These are phyloP conservation scores for Nymphaea colorata DNA, from an alignment of 164 flowering plant genomes.

Conservation along the genomic window DNA sequence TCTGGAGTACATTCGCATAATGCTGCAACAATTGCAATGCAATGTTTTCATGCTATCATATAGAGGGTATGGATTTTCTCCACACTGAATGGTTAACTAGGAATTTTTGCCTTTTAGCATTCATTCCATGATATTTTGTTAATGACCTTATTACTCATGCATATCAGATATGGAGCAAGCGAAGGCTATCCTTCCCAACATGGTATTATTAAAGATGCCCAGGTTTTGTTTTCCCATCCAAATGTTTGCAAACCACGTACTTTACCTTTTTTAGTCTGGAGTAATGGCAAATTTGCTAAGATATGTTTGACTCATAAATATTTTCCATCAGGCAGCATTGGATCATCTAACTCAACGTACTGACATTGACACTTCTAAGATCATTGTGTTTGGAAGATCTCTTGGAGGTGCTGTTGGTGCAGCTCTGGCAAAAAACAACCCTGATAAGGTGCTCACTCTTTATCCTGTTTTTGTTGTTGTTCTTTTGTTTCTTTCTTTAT, in stretches of 20 bases:
- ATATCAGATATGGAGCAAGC: slow-evolving; percentile 83
- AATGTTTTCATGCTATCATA: slow-evolving; percentile 99
- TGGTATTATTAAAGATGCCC: slow-evolving; percentile 88
- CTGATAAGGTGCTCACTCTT: slow-evolving; percentile 62
- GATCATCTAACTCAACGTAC: slow-evolving; percentile 81
- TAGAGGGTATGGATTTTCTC: slow-evolving; percentile 53
- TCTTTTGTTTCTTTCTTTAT: not conserved
- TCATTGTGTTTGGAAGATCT: slow-evolving; percentile 93
- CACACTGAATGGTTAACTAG: not conserved
- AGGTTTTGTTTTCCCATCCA: slow-evolving; percentile 29
- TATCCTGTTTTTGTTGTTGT: not conserved
- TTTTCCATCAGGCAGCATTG: slow-evolving; percentile 66
- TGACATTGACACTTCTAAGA: slow-evolving; percentile 84
- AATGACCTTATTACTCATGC: not conserved
- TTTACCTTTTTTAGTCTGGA: not conserved
- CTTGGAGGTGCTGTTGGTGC: slow-evolving; percentile 99
- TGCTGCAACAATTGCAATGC: slow-evolving; percentile 88
- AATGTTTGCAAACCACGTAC: not conserved
- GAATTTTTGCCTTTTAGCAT: not conserved
- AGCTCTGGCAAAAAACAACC: slow-evolving; percentile 72
- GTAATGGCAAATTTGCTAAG: not conserved
- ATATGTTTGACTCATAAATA: not conserved
- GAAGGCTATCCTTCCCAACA: slow-evolving; percentile 94
- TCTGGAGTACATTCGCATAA: slow-evolving; percentile 90
- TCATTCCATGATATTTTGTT: not conserved